A percentile compares a stretch with the other conserved stretches of the same genome.
Conservation (phyloP, 768 basidiomycete genomes). For the Inosperma sp. region DNA sequence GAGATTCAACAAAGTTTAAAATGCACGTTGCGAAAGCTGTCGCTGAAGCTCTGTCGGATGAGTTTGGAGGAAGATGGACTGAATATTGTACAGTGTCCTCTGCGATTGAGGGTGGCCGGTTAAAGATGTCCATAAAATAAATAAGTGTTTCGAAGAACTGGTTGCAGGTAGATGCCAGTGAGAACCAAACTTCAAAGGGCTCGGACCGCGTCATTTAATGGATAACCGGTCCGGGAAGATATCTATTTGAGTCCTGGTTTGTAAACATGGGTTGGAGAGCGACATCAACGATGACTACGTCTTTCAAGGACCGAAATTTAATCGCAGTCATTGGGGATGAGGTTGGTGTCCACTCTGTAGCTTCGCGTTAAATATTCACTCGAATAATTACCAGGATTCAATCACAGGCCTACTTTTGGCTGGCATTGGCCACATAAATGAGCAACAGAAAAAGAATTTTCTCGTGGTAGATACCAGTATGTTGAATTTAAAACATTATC, state of each 20-base stretch:
- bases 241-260: background rate
- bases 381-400: constrained; percentile 64
- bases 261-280: background rate
- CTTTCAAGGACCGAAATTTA: constrained; percentile 78
- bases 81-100: constrained; percentile 82
- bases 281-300: constrained; percentile 29
- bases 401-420: constrained; percentile 94
- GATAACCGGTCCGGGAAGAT: background rate
- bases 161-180: no score
- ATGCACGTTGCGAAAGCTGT: constrained; percentile 69
- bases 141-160: no score
- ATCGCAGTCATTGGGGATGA: constrained; percentile 98
- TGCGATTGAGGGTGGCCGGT: constrained; percentile 69
- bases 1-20: constrained; percentile 45
- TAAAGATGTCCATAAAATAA: constrained; percentile 63
- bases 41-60: constrained; percentile 55
- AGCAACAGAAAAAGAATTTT: constrained; percentile 96
- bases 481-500: constrained; percentile 26
- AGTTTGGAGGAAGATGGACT: constrained; percentile 55
- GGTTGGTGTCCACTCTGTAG: constrained; percentile 39
- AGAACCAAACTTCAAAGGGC: no score
- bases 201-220: no score
- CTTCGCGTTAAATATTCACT: constrained; percentile 9
- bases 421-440: constrained; percentile 88
- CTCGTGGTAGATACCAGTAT: constrained; percentile 89